A percentile compares a stretch with the other conserved stretches of the same genome.
Evolutionary conservation across 208 protist species (phyloP).

Genomic region (Crithidia bombi): DNA sequence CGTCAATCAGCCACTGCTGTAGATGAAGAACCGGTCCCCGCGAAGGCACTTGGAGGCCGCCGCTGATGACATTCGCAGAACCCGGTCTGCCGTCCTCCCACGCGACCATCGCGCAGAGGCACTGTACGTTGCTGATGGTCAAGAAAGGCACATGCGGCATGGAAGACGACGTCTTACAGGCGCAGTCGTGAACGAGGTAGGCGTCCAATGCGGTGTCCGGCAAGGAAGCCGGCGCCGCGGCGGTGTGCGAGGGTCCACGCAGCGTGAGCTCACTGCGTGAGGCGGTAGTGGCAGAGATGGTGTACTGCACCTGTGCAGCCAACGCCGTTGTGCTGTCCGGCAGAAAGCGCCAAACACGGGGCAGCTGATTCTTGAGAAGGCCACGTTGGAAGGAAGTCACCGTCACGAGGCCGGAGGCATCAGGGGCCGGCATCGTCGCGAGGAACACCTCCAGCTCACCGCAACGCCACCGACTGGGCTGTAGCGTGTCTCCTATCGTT

Average conservation of each 20-base stretch:
- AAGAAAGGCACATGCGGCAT: conserved; percentile 21
- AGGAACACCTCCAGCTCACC: conserved; percentile 53
- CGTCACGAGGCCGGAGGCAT: conserved; percentile 11
- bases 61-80: not conserved
- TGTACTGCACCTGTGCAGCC: conserved; percentile 16
- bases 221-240: not conserved
- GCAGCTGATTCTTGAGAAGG: conserved; percentile 51
- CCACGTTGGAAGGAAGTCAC: conserved; percentile 50
- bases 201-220: conserved; percentile 29
- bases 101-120: conserved; percentile 14
- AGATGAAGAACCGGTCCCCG: conserved; percentile 11
- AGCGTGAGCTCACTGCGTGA: not conserved
- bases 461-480: conserved; percentile 30
- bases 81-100: not conserved
- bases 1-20: conserved; percentile 25
- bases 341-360: conserved; percentile 45
- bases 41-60: not conserved
- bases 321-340: conserved; percentile 23
- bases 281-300: not conserved
- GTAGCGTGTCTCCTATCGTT: not conserved
- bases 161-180: conserved; percentile 1
- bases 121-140: conserved; percentile 24
- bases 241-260: not conserved
- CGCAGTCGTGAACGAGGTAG: conserved; percentile 29
- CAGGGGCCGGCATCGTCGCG: conserved; percentile 36